phyloP scores from a whole-genome alignment of 495 filamentous ascomycete genomes.

The Trichoderma virens region DNA sequence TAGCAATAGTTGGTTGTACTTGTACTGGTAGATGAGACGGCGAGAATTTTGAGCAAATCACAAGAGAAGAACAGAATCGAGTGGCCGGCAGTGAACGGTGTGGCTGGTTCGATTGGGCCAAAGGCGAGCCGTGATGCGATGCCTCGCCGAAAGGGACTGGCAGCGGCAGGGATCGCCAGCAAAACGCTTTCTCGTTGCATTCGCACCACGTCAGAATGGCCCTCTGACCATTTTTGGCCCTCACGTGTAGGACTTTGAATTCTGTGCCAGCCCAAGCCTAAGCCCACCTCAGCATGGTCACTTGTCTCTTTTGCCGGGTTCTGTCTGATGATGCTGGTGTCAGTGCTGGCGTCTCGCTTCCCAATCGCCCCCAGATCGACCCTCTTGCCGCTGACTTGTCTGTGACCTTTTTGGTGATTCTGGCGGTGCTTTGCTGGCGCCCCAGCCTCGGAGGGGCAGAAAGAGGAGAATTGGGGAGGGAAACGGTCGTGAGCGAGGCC shows the following conservation, averaged over 20 bases:
- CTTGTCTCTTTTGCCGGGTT: background rate
- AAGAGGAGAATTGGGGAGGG: background rate
- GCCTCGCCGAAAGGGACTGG: background rate
- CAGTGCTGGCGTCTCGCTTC: conserved; percentile 3
- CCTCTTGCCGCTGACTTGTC: background rate
- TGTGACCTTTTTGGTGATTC: background rate
- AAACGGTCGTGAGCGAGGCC: background rate
- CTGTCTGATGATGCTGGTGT: background rate
- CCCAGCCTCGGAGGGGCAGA: background rate
- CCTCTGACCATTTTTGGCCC: background rate
- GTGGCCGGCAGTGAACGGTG: too few relatives aligned
- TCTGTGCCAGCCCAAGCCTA: too few relatives aligned
- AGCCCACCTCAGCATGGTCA: background rate
- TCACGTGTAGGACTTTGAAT: background rate
- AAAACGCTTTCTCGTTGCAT: background rate
- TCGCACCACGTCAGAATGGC: conserved; percentile 3
- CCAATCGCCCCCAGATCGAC: background rate
- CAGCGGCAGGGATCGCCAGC: background rate
- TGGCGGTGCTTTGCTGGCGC: background rate
- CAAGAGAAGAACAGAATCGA: too few relatives aligned
- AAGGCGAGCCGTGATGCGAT: background rate
- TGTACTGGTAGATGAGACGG: too few relatives aligned
- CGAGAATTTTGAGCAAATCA: too few relatives aligned
- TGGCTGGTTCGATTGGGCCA: too few relatives aligned
- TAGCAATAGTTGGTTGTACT: too few relatives aligned